A percentile compares a stretch with the other conserved stretches of the same genome.
phyloP scores from a whole-genome alignment of 179 eudicot genomes.

The Vitellaria paradoxa region DNA sequence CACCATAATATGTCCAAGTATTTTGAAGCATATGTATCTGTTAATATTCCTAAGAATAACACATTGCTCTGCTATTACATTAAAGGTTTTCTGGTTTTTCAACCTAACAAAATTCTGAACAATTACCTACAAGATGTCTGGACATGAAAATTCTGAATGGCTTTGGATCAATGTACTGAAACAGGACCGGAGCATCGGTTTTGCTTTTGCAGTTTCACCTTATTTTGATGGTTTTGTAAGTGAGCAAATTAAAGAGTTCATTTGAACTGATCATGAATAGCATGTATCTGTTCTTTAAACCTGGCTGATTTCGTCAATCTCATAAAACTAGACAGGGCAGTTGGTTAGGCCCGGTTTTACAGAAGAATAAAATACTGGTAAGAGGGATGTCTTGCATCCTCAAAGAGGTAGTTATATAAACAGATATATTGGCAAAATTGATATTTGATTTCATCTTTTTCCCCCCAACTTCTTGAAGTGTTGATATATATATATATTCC shows the following conservation, averaged over 20 bases:
- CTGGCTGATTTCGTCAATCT: neutral
- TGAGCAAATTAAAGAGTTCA: neutral
- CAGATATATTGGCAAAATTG: neutral
- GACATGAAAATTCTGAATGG: neutral
- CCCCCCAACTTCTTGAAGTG: too few species aligned
- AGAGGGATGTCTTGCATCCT: neutral
- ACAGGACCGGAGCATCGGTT: slow-evolving; percentile 4
- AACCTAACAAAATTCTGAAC: neutral
- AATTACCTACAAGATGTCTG: neutral
- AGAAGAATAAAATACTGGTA: neutral
- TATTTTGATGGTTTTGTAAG: neutral
- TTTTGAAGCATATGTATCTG: neutral
- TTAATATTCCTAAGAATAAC: neutral
- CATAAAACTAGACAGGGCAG: neutral
- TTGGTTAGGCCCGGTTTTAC: neutral
- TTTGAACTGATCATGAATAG: neutral
- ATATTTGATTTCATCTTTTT: neutral
- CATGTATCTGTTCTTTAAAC: neutral
- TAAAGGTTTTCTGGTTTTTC: neutral
- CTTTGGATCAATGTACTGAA: neutral
- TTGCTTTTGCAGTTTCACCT: neutral
- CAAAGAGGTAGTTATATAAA: neutral
- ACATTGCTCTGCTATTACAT: neutral
- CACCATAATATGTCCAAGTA: neutral
- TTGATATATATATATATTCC: neutral